Base-by-base conservation (phyloP, 768 basidiomycete genomes). In the Mrakia frigida region DNA sequence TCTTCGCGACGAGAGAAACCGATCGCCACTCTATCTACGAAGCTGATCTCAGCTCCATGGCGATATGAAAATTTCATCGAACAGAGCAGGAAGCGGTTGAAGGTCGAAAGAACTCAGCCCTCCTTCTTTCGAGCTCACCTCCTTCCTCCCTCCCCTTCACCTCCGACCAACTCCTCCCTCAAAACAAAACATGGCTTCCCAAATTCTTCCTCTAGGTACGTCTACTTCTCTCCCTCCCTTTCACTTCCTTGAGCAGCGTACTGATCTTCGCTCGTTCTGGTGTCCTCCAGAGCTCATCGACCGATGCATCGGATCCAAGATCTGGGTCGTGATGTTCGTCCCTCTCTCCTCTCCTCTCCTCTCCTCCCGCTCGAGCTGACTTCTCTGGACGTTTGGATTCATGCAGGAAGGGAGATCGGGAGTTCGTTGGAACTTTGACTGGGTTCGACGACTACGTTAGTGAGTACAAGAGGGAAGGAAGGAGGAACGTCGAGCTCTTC, bases 381-480 rank as follows among this genome's bases (percentile, higher is more conserved):
- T 7, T 59, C 25, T 46, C 41, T n/a, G n/a, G n/a, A 2, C 33
- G 13, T 50, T 23, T 14, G 33, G 28, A 14, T 28, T n/a, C 4
- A 6, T 11, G 23, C 70, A 78, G 77, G 77, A 98, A 98, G 86
- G 90, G 88, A 80, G 94, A 99, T 78, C 90, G 94, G 65, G 96
- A 99, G 85, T 99, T 98, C 85, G 92, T 92, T 33, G 96, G 96
- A 16, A 97, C 90, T 3, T 86, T 99, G 59, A 87, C 96, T 46
- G 96, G 96, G 2, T 99, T 99, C 81, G 96, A 99, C 83, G 96
- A 99, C 84, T 99, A 96, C 84, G 96, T 99, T 84, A 99, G 96
- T 98, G 83, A 88, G 96, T 95, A 25, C 4, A 37, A 21, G 16
- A 41, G 25, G 11, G 6, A 11, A 11, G 39, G 39, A 21, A 46